Conservation (phyloP, 2,329 filamentous ascomycete genomes). For the Neonectria faginata region DNA sequence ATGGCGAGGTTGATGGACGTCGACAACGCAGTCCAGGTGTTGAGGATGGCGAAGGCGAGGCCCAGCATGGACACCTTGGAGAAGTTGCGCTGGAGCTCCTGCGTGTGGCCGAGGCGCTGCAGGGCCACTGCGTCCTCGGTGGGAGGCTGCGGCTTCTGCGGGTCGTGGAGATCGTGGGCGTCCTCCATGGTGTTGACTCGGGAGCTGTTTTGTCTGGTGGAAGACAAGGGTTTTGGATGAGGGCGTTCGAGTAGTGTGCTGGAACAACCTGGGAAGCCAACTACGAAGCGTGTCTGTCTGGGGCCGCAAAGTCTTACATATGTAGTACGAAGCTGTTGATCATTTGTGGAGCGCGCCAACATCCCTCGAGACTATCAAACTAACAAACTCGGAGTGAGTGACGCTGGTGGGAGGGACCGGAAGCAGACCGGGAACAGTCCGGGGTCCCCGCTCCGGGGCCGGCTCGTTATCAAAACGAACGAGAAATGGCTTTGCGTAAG, state of each 20-base stretch:
- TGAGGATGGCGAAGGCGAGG: slow-evolving; percentile 62
- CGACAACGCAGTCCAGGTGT: slow-evolving; percentile 63
- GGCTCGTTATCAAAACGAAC: slow-evolving; percentile 29
- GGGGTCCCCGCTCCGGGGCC: slow-evolving; percentile 31
- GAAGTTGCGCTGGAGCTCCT: slow-evolving; percentile 63
- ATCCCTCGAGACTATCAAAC: background rate
- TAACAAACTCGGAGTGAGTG: background rate
- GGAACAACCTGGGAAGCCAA: background rate
- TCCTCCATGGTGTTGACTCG: slow-evolving; percentile 34
- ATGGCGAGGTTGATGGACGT: slow-evolving; percentile 63
- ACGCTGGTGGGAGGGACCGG: slow-evolving; percentile 13
- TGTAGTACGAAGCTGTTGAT: background rate
- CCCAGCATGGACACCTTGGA: slow-evolving; percentile 61
- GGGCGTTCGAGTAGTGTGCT: slow-evolving; percentile 20
- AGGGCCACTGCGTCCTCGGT: slow-evolving; percentile 54
- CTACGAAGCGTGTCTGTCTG: background rate
- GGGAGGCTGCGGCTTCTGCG: slow-evolving; percentile 29
- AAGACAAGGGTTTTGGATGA: background rate
- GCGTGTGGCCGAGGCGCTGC: slow-evolving; percentile 59
- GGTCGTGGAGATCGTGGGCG: slow-evolving; percentile 33
- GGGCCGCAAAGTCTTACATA: background rate
- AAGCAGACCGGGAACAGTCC: slow-evolving; percentile 29
- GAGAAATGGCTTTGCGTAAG: slow-evolving; percentile 38
- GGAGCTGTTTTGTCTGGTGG: background rate
- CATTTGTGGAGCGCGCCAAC: background rate